Evolutionary conservation across 2,329 filamentous ascomycete species (phyloP).

Genomic region (Fusarium vanettenii): DNA sequence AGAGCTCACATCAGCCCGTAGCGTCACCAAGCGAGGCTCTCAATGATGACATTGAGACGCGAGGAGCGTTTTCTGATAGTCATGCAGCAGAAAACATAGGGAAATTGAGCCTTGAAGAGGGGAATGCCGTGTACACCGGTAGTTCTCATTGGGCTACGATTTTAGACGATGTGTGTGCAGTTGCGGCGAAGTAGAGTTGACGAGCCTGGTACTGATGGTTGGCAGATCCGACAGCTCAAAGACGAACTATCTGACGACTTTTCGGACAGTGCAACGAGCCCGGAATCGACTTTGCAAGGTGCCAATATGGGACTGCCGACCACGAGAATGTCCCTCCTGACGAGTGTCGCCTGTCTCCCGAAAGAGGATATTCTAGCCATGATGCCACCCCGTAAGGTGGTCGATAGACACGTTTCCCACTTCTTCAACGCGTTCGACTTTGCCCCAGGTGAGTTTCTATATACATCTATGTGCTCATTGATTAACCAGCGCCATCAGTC

Average conservation of each 20-base stretch:
- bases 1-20: neutral
- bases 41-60: too few relatives aligned
- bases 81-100: neutral
- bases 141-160: slow-evolving; percentile 25
- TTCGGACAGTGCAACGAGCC: neutral
- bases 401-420: slow-evolving; percentile 31
- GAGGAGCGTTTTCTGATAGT: neutral
- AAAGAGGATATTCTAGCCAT: slow-evolving; percentile 22
- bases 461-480: rapidly evolving
- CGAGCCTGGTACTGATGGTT: neutral
- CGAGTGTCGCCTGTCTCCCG: neutral
- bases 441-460: slow-evolving; percentile 1
- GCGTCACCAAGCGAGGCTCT: too few relatives aligned
- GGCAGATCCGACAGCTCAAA: neutral
- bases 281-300: neutral
- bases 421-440: slow-evolving; percentile 36
- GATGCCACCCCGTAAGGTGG: slow-evolving; percentile 25
- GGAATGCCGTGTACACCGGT: slow-evolving; percentile 6
- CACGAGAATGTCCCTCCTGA: neutral
- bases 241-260: neutral
- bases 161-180: slow-evolving; percentile 7
- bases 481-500: neutral
- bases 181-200: neutral
- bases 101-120: neutral
- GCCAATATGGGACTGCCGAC: neutral